These are phyloP conservation scores for Ogataea trehaloabstinens DNA, from an alignment of 805 yeast species.

Conservation along the genomic window DNA sequence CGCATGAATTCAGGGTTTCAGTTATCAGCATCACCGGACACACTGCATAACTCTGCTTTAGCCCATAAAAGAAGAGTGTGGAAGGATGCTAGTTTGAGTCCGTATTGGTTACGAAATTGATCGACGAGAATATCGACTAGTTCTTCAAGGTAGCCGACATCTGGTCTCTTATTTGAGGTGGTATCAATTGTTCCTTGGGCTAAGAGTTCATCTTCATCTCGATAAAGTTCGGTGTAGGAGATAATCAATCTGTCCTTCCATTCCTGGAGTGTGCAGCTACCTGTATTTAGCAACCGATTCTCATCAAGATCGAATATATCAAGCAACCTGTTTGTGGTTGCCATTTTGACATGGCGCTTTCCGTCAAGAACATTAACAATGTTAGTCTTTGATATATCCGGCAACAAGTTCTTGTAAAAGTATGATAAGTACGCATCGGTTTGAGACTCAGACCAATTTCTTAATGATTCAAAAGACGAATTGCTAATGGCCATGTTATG, in stretches of 20 bases:
- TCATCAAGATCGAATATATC: constrained; percentile 14
- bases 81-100: constrained; percentile 5
- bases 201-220: constrained; percentile 15
- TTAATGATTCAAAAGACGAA: constrained; percentile 34
- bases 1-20: no score
- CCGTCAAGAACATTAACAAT: constrained; percentile 6
- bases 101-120: constrained; percentile 8
- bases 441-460: constrained; percentile 47
- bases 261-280: constrained; percentile 1
- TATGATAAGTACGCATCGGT: constrained; percentile 49
- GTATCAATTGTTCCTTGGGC: constrained; percentile 1
- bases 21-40: no score
- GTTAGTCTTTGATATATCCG: constrained; percentile 10
- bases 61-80: constrained; percentile 9
- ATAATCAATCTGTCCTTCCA: constrained; percentile 12
- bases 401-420: constrained; percentile 35
- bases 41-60: constrained; percentile 2
- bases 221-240: constrained; percentile 15
- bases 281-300: background rate
- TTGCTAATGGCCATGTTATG: constrained; percentile 20
- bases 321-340: constrained; percentile 13
- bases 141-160: background rate
- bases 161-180: no score
- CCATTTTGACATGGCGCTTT: constrained; percentile 11
- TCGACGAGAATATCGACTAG: constrained; percentile 10